Evolutionary conservation across 2,329 filamentous ascomycete species (phyloP), one percentile per base, ranked within the genome.

Genomic region (Microcyclosporella mali): DNA sequence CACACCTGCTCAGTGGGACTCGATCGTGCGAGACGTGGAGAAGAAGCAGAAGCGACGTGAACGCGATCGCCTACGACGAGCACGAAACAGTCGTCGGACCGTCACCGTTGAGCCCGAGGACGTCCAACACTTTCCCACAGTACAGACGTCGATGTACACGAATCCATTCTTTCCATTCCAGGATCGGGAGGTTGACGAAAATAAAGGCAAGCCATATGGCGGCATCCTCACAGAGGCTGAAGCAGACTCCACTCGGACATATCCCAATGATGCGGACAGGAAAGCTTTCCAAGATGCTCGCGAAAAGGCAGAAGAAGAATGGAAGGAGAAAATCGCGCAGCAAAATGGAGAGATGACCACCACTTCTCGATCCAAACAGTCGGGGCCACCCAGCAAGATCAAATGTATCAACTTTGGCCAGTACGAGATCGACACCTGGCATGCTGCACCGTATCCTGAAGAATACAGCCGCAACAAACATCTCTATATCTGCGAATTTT

Each of bases 401-500:
- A 94, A 97, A 65, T 95, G 89, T 67, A 95, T 98, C 69, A 92
- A 95, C 58, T 97, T 98, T 68, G 92, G 92, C 34, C 88, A 88
- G 39, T 94, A 85, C 75, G 92, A 98, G 65, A 98, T 98, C 56
- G 92, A 98, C 63, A 98, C 92, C 2, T 97, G 92, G 89, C 95
- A 98, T 67, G 90, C 92, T 21, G 92, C 92, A 30, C 94, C 92
- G 10, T 98, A 98, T 62, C 92, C 92, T 0, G 92, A 95, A 63
- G 92, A 98, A 67, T 98, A 98, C 71, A 97, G 88, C 64, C 82
- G 90, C 51, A 97, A 98, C 62, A 83, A 87, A 21, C 85, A 95
- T 29, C 77, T 98, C n/a, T 97, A 95, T 67, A 97, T 98, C 51
- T 98, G 92, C 73, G 94, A 98, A 65, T 98, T 97, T 66, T 98